These are phyloP conservation scores for Colletotrichum noveboracense DNA, from an alignment of 2,329 filamentous ascomycete genomes.

Conservation along the genomic window DNA sequence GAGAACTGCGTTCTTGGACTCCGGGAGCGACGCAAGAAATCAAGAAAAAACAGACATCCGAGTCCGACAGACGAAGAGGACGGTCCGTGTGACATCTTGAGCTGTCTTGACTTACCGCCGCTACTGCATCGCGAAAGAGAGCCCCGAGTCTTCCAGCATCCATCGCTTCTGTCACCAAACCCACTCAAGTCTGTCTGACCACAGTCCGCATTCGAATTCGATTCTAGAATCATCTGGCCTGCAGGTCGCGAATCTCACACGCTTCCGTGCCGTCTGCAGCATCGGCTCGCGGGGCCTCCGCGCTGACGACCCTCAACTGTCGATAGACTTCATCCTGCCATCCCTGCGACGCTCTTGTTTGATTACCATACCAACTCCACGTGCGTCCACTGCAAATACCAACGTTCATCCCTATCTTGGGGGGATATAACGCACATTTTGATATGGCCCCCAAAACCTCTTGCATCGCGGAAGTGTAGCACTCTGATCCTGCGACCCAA, in stretches of 20 bases:
- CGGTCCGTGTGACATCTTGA: background rate
- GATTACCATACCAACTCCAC: background rate
- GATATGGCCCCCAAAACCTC: background rate
- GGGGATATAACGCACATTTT: background rate
- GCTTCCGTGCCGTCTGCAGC: background rate
- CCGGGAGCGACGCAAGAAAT: background rate
- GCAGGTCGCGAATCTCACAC: background rate
- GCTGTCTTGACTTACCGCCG: background rate
- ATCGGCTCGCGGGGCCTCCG: background rate
- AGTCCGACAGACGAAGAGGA: background rate
- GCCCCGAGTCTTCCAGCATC: background rate
- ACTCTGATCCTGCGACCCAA: background rate
- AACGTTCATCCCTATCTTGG: background rate
- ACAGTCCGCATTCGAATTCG: background rate
- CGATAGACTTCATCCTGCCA: background rate
- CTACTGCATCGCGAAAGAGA: background rate
- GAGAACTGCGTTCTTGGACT: background rate
- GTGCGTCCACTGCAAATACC: background rate
- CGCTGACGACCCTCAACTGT: background rate
- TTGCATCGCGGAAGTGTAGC: conserved; percentile 2
- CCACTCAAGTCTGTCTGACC: background rate
- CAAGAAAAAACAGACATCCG: background rate
- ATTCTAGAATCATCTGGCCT: background rate
- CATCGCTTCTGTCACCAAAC: background rate
- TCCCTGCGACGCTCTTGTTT: background rate